A percentile compares a stretch with the other conserved stretches of the same genome.
Evolutionary conservation across 1,284 basidiomycete genomes (phyloP).

Genomic region (Irpex sp.): DNA sequence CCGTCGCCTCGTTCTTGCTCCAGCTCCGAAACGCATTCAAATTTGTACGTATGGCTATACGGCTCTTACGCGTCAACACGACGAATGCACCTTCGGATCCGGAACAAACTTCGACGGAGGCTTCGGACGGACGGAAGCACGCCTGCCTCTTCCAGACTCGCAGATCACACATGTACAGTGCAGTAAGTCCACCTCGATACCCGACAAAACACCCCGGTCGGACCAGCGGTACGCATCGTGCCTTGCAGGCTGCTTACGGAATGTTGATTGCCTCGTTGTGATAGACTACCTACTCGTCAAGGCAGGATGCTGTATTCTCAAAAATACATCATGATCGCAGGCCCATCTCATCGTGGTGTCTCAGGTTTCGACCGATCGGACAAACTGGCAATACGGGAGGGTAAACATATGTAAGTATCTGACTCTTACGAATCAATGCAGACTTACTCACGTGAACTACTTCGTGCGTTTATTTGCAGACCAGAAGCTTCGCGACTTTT

Average conservation of each 20-base stretch:
- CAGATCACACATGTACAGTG: neutral
- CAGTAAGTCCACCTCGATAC: neutral
- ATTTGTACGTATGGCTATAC: neutral
- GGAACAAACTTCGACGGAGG: too few relatives aligned
- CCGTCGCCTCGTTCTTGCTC: neutral
- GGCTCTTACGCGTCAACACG: neutral
- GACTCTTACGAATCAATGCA: neutral
- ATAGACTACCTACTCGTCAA: neutral
- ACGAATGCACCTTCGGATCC: neutral
- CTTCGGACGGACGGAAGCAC: neutral
- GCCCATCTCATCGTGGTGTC: neutral
- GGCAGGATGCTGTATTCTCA: neutral
- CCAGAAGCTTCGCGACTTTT: neutral
- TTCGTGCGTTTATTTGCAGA: neutral
- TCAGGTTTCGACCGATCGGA: neutral
- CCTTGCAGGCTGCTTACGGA: neutral
- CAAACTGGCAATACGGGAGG: neutral
- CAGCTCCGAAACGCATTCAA: neutral
- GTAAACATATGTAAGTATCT: neutral
- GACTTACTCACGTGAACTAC: neutral
- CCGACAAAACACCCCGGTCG: neutral
- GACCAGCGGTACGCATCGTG: neutral
- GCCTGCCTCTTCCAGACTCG: neutral
- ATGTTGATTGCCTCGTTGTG: neutral
- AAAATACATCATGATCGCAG: neutral